Evolutionary conservation across 1,284 basidiomycete species (phyloP).

Genomic region (Puccinia coronata): DNA sequence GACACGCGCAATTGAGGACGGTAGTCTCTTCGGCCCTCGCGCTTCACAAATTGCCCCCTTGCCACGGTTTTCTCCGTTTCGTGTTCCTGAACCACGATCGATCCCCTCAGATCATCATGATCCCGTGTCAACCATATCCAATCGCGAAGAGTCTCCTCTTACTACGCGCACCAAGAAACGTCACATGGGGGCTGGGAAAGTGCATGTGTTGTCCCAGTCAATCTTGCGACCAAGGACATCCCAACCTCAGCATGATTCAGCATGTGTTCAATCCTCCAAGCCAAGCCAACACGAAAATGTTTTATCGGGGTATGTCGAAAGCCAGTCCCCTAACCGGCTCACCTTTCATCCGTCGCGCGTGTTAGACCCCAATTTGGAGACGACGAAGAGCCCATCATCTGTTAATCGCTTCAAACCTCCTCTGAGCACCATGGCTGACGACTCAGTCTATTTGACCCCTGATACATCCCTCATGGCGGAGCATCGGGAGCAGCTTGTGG

Average conservation of each 20-base stretch:
- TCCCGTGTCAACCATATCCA: neutral
- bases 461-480: neutral
- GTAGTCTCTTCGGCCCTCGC: slow-evolving; percentile 9
- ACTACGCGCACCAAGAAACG: neutral
- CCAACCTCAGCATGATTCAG: neutral
- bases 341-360: neutral
- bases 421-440: neutral
- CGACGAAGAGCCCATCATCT: neutral
- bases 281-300: neutral
- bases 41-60: slow-evolving; percentile 4
- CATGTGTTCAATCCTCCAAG: neutral
- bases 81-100: neutral
- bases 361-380: neutral
- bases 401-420: neutral
- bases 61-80: slow-evolving; percentile 2
- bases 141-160: slow-evolving; percentile 13
- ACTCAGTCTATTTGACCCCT: slow-evolving; percentile 12
- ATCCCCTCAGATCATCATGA: neutral
- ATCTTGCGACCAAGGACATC: slow-evolving; percentile 3
- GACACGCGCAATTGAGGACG: neutral
- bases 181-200: neutral
- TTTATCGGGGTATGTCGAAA: neutral
- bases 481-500: neutral
- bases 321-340: neutral
- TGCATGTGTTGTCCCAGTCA: neutral